Base-by-base conservation (phyloP, 164 flowering plant species). In the Sedum album region DNA sequence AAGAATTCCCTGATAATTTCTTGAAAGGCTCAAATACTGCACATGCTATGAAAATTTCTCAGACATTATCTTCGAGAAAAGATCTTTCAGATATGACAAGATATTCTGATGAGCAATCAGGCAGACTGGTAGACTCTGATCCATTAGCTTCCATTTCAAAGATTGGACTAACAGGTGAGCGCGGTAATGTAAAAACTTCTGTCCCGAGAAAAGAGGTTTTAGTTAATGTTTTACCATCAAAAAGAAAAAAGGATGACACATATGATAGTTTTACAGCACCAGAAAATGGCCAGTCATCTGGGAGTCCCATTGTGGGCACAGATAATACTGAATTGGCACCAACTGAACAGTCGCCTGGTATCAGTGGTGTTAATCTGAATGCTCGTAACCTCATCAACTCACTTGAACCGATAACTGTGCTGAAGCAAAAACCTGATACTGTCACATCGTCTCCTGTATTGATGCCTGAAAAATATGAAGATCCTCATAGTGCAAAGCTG, bases 161-260 rank as follows among this genome's bases (percentile, higher is more conserved):
- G 55, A 20, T 5, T 48, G 55, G 18, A 48, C 55, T 67, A 66
- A 65, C 10, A 44, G 35, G 53, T 64, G 64, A n/a, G 23, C 70
- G 74, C 68, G 69, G 6, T 66, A 62, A 31, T 68, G 36, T 15
- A 4, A 72, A 51, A 28, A 69, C 31, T 60, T 46, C 68, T 30
- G 71, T 55, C 9, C 67, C 31, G 36, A 66, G 42, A 57, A 75
- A 65, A n/a, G 78, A 71, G 31, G 77, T 48, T 14, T 65, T 65
- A 71, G 31, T 28, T 57, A 51, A 66, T 61, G 38, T 57, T 4
- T 71, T 73, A 68, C 76, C 85, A 46, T 80, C 72, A 28, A 85
- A 82, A 71, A 75, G 82, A 69, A 75, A 73, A 61, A 55, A 30
- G 31, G 66, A 69, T 66, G 53, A 51, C 65, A 77, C 80, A 44